Evolutionary conservation across 345 rosid species (phyloP), one percentile per base, ranked within the genome.

Genomic region (Hibiscus trionum): DNA sequence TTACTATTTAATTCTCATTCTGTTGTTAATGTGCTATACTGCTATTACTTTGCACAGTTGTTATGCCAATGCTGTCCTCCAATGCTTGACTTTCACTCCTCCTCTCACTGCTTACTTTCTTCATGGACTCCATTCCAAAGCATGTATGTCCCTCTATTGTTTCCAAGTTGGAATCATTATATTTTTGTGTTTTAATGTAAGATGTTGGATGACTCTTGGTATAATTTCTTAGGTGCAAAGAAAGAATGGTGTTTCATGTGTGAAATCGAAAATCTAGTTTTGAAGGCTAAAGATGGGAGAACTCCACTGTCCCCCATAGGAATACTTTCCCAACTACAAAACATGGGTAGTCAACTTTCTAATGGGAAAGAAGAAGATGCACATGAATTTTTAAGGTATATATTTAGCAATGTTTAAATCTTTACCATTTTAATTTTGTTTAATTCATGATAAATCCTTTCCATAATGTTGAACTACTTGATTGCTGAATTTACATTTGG

Each of bases 351-450:
- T 76, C 88, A 77, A 77, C 93, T 93, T 78, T 89, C 93, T 58
- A 85, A 84, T 75, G 99, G 99, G 56, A 88, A 86, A 74, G 91
- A 96, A 80, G 99, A 96, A 86, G 99, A 96, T 78, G 99, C 99
- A 39, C 99, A 96, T 86, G 98, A 96, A 82, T 96, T 93, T 78
- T 82, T 96, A 72, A 89, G 99, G 99, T 93, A 69, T 46, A 53
- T 67, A 47, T 67, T 66, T 79, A 61, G 44, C n/a, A 50, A 74
- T 69, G 29, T 21, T 53, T 37, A 50, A 49, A 42, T 27, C 17
- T 72, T 71, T 37, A 67, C 39, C 24, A 14, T 26, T 42, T 46
- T 47, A 26, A 24, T 47, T 26, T 15, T 67, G 71, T 47, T 67
- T 26, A 14, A 14, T 67, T 9, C 42, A 67, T 49, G 8, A 49